Percentiles rank a stretch among this genome's conserved stretches.
Conservation (phyloP, 2,329 filamentous ascomycete species). For the Zasmidium angulare region DNA sequence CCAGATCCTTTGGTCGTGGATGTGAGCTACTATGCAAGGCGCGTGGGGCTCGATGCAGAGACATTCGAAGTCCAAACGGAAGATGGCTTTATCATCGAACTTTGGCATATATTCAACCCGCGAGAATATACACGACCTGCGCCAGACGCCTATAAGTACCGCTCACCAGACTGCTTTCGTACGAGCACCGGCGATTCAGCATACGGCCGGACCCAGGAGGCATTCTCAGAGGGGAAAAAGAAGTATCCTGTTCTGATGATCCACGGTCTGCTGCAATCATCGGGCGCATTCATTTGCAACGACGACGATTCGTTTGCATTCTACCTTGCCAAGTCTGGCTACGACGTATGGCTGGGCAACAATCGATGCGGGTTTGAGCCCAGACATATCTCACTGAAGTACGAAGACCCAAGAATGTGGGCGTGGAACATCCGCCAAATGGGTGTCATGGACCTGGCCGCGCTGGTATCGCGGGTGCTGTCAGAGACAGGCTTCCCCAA, state of each 20-base stretch:
- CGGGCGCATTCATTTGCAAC: constrained; percentile 85
- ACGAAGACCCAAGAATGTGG: constrained; percentile 88
- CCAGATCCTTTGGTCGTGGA: constrained; percentile 76
- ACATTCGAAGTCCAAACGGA: constrained; percentile 84
- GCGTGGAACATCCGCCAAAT: constrained; percentile 94
- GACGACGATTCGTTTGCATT: constrained; percentile 89
- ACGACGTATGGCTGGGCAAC: constrained; percentile 94
- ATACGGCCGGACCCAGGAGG: constrained; percentile 38
- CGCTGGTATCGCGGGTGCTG: constrained; percentile 75
- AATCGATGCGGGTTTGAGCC: constrained; percentile 86
- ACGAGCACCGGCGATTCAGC: constrained; percentile 20
- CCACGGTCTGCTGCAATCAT: constrained; percentile 83
- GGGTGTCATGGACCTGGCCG: constrained; percentile 84
- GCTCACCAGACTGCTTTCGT: constrained; percentile 63
- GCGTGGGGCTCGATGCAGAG: constrained; percentile 85
- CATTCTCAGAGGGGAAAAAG: constrained; percentile 38
- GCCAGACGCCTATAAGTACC: constrained; percentile 51
- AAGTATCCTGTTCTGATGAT: constrained; percentile 85
- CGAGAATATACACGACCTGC: constrained; percentile 61
- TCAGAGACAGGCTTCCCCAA: constrained; percentile 80
- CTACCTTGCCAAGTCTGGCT: constrained; percentile 86
- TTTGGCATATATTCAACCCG: constrained; percentile 90
- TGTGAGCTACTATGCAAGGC: constrained; percentile 76
- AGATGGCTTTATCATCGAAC: constrained; percentile 84
- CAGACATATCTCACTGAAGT: constrained; percentile 68